phyloP scores from a whole-genome alignment of 31 red algal species.

The Bonnemaisonia californica region DNA sequence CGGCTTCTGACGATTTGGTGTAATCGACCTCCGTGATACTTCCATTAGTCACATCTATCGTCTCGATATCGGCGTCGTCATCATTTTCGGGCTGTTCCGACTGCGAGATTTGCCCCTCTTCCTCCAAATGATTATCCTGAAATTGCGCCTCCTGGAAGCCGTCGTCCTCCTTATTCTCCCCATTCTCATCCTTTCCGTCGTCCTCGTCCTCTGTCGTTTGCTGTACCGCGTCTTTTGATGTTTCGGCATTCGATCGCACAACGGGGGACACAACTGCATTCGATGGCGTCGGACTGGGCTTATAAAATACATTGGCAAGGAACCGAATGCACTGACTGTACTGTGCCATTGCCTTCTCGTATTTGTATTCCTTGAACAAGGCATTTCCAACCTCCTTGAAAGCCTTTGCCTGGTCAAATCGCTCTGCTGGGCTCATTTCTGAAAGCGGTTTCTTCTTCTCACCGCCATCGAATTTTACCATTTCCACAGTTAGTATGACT shows the following conservation, averaged over 20 bases:
- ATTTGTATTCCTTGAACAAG: slow-evolving; percentile 74
- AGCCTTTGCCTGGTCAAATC: slow-evolving; percentile 54
- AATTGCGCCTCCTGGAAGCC: background rate
- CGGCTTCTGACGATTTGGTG: background rate
- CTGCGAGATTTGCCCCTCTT: background rate
- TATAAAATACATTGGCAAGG: slow-evolving; percentile 65
- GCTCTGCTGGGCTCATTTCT: slow-evolving; percentile 60
- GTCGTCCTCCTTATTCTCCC: background rate
- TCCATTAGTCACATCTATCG: background rate
- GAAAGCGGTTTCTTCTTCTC: slow-evolving; percentile 52
- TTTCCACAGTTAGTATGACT: slow-evolving; percentile 55
- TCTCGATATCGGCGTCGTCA: background rate
- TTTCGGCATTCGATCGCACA: background rate
- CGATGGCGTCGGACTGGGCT: background rate
- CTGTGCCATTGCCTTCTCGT: slow-evolving; percentile 57
- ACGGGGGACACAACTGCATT: background rate
- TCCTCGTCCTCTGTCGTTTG: background rate
- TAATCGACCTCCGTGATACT: background rate
- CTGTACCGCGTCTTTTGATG: background rate
- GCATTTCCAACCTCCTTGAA: slow-evolving; percentile 70
- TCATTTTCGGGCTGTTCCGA: background rate
- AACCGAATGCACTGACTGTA: slow-evolving; percentile 70
- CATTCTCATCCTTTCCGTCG: background rate
- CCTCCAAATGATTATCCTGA: background rate
- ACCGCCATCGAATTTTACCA: slow-evolving; percentile 41